Evolutionary conservation across 2,329 filamentous ascomycete genomes (phyloP).

Genomic region (Fusarium drepaniforme): DNA sequence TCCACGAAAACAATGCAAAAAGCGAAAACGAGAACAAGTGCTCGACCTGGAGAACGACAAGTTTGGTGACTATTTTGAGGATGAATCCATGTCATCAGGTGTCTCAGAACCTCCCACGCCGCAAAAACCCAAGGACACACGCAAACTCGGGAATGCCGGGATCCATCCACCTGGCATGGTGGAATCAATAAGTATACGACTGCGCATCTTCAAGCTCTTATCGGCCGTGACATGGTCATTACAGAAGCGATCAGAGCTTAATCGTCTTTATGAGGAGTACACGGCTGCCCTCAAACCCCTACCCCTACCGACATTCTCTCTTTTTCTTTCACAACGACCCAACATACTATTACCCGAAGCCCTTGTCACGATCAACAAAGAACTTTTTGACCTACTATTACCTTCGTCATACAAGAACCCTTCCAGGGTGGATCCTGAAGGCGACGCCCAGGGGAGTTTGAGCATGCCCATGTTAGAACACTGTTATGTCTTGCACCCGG

Average conservation of each 20-base stretch:
- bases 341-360: conserved; percentile 52
- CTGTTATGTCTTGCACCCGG: conserved; percentile 75
- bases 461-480: conserved; percentile 61
- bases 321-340: conserved; percentile 59
- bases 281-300: conserved; percentile 69
- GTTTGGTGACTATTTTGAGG: conserved; percentile 71
- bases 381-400: conserved; percentile 60
- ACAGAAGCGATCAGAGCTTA: conserved; percentile 54
- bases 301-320: conserved; percentile 67
- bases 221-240: conserved; percentile 63
- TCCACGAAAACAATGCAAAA: conserved; percentile 56
- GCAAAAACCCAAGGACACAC: conserved; percentile 49
- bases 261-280: conserved; percentile 70
- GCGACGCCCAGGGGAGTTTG: conserved; percentile 53
- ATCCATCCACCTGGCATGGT: conserved; percentile 48
- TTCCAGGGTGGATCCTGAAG: conserved; percentile 50
- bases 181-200: conserved; percentile 71
- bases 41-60: conserved; percentile 71
- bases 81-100: conserved; percentile 64
- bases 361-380: conserved; percentile 59
- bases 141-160: conserved; percentile 38
- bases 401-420: conserved; percentile 57
- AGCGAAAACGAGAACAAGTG: conserved; percentile 60
- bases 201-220: conserved; percentile 71
- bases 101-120: conserved; percentile 61